Conservation (phyloP, 257 asterid genomes). For the Euphrasia confusa region DNA sequence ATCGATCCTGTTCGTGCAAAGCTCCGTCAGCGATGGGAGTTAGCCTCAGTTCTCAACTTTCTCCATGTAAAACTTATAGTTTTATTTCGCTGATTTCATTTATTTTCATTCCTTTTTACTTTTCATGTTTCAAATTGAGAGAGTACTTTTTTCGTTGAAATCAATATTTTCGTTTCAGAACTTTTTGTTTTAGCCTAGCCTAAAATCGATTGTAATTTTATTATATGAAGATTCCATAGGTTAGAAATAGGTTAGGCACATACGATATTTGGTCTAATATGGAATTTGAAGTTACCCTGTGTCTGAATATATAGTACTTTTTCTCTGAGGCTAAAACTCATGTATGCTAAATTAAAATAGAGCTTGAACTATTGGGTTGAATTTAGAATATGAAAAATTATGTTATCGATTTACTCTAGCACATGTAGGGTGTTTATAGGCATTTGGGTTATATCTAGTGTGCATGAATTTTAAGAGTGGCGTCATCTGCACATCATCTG, state of each 20-base stretch:
- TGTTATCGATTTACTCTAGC: neutral
- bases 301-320: neutral
- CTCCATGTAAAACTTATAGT: slow-evolving; percentile 43
- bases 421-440: neutral
- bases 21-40: slow-evolving; percentile 88
- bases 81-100: too few relatives aligned
- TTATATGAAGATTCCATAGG: neutral
- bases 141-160: neutral
- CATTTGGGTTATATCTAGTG: neutral
- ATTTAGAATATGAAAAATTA: neutral
- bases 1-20: slow-evolving; percentile 34
- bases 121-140: neutral
- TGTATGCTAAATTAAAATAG: neutral
- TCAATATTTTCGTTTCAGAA: neutral
- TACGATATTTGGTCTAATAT: neutral
- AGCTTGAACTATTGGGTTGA: neutral
- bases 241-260: neutral
- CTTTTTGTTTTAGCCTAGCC: neutral
- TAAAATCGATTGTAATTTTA: neutral
- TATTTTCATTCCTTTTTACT: neutral
- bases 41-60: slow-evolving; percentile 87
- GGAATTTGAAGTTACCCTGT: neutral
- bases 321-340: neutral
- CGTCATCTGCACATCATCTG: too few relatives aligned
- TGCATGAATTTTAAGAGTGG: too few relatives aligned